A percentile compares a stretch with the other conserved stretches of the same genome.
Conservation (phyloP, 495 filamentous ascomycete genomes). For the Astrothelium macrocarpum region DNA sequence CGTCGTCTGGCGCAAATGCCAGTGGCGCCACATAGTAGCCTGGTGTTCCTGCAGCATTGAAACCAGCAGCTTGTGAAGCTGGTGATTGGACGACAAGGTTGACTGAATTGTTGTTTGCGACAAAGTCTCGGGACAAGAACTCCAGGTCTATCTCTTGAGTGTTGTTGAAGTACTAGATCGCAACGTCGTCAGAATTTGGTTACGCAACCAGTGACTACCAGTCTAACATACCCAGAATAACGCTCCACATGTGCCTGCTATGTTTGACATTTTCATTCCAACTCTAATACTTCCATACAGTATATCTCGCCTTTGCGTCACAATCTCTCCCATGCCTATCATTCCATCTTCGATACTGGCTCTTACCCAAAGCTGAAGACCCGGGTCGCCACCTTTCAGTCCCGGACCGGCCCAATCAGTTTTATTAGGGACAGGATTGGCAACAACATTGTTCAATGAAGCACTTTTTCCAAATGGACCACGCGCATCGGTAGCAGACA, state of each 20-base stretch:
- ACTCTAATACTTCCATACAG: conserved; percentile 57
- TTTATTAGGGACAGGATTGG: conserved; percentile 38
- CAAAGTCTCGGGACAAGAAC: conserved; percentile 53
- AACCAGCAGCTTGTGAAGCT: conserved; percentile 43
- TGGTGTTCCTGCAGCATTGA: conserved; percentile 45
- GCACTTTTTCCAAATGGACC: conserved; percentile 61
- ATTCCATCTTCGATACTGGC: conserved; percentile 37
- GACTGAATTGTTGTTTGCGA: conserved; percentile 39
- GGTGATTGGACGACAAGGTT: conserved; percentile 65
- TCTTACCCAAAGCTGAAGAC: conserved; percentile 51
- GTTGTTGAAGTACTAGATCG: conserved; percentile 57
- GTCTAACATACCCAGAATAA: conserved; percentile 60
- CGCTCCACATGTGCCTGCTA: conserved; percentile 59
- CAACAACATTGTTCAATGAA: conserved; percentile 42
- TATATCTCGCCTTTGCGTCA: conserved; percentile 47
- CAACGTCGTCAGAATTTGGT: not conserved
- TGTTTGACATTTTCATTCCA: conserved; percentile 49
- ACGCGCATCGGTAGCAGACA: conserved; percentile 40
- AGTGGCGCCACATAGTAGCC: conserved; percentile 47
- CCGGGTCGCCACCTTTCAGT: conserved; percentile 41
- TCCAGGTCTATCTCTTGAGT: conserved; percentile 76
- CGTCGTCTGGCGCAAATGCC: conserved; percentile 50
- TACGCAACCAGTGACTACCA: not conserved
- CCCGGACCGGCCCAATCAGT: conserved; percentile 33
- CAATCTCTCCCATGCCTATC: conserved; percentile 52